phyloP scores from a whole-genome alignment of 2,329 filamentous ascomycete genomes.

The Xylaria digitata region DNA sequence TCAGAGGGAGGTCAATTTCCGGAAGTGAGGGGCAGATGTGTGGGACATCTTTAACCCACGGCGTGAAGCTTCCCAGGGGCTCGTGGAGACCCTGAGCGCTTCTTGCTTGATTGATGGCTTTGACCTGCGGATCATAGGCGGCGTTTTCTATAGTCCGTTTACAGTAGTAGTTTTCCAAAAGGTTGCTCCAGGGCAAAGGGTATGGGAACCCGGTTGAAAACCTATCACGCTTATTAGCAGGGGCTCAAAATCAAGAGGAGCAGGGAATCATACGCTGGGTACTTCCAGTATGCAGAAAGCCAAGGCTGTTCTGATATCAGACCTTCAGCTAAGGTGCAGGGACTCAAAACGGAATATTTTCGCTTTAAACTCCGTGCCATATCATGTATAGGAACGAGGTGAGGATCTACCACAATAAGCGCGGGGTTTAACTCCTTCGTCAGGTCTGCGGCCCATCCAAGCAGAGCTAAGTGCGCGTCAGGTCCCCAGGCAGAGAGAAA shows the following conservation, averaged over 20 bases:
- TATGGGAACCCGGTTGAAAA: conserved; percentile 21
- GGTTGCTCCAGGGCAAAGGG: conserved; percentile 17
- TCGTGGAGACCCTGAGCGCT: conserved; percentile 6
- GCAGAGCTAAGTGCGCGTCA: conserved; percentile 13
- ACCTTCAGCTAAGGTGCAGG: conserved; percentile 19
- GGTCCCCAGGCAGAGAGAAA: conserved; percentile 20
- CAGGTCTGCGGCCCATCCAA: conserved; percentile 20
- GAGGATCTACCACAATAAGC: conserved; percentile 21
- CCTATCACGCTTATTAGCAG: neutral
- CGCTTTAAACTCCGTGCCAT: conserved; percentile 21
- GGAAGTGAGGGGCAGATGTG: conserved; percentile 17
- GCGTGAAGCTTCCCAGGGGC: conserved; percentile 17
- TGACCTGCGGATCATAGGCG: conserved; percentile 14
- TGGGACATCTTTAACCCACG: conserved; percentile 16
- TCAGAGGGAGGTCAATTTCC: conserved; percentile 13
- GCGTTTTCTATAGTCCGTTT: conserved; percentile 9
- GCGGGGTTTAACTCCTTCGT: conserved; percentile 14
- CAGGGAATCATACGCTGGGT: conserved; percentile 8
- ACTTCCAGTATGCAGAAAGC: conserved; percentile 25
- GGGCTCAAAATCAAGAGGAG: neutral
- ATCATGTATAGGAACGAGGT: conserved; percentile 21
- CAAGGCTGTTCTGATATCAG: conserved; percentile 20
- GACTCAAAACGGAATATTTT: conserved; percentile 19
- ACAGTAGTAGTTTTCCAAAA: conserved; percentile 12
- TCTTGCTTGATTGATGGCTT: conserved; percentile 16